Conservation (phyloP, 2,329 filamentous ascomycete species). For the Triangularia verruculosa region DNA sequence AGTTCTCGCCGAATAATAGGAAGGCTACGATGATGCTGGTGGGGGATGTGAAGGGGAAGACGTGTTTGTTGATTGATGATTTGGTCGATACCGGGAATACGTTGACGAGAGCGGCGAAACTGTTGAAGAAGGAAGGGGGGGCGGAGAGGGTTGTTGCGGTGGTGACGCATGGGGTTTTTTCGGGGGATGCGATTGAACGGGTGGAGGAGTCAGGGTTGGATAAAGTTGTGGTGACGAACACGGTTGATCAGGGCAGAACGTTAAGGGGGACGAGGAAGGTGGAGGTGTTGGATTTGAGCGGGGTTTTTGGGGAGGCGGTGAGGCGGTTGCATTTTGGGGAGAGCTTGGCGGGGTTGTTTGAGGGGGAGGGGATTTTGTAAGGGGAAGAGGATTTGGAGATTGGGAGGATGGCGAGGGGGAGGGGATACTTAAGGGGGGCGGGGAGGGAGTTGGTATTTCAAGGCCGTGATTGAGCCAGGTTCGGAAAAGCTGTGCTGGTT, state of each 20-base stretch:
- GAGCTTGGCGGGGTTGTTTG: slow-evolving; percentile 92
- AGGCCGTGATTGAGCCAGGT: too few species aligned
- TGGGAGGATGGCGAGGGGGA: too few species aligned
- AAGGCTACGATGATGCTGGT: slow-evolving; percentile 84
- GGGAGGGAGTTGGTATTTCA: too few species aligned
- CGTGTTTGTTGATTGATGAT: slow-evolving; percentile 89
- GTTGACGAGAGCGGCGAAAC: slow-evolving; percentile 90
- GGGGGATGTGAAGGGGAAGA: slow-evolving; percentile 66
- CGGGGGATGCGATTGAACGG: slow-evolving; percentile 87
- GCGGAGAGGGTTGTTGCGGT: slow-evolving; percentile 85
- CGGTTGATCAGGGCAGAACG: slow-evolving; percentile 83
- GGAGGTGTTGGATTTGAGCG: slow-evolving; percentile 85
- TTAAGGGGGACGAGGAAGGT: slow-evolving; percentile 72
- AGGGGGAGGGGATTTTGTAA: slow-evolving; percentile 59
- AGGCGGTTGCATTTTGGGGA: slow-evolving; percentile 95
- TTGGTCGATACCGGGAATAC: slow-evolving; percentile 95
- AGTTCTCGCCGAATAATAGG: slow-evolving; percentile 55
- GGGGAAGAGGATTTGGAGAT: too few species aligned
- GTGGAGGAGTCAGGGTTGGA: slow-evolving; percentile 92
- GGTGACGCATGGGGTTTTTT: slow-evolving; percentile 91
- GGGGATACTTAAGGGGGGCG: not conserved
- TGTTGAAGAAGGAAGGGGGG: slow-evolving; percentile 93
- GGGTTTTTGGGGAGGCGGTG: slow-evolving; percentile 92
- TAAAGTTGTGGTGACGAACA: slow-evolving; percentile 93
- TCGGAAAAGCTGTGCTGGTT: not conserved